Evolutionary conservation across 805 yeast genomes (phyloP), one percentile per base, ranked within the genome.

Genomic region (Wickerhamiella lipophila): DNA sequence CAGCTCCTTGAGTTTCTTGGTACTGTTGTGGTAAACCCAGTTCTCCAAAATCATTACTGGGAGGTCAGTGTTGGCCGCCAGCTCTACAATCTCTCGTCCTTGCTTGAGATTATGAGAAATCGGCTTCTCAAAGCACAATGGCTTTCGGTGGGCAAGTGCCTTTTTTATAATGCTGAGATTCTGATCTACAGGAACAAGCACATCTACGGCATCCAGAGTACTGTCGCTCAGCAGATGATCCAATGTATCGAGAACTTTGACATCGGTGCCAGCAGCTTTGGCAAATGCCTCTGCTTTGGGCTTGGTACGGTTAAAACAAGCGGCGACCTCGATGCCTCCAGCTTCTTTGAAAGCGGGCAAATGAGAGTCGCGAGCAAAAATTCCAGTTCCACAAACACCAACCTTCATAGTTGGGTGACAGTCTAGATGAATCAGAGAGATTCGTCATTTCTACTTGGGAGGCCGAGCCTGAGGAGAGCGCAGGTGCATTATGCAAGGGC

Each of bases 41-140:
- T 89, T 88, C 66, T 89, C 97, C 59, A 83, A 79, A 46, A 89
- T 72, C 49, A 78, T 73, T 46, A 88, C 76, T 16, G 92, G 88
- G 22, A 84, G 59, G 25, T 77, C 77, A 15, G 88, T 69, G 7
- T 70, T 58, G 44, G 72, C 72, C 40, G 87, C 69, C 42, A 89
- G 60, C 52, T 76, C 64, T 36, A 88, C 95, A 50, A 89, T 76
- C 64, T 83, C 80, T 52, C 70, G 72, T 19, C 96, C 96, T 62
- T 86, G 94, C 9, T 70, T 75, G 58, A 89, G 64, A 52, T 75
- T 79, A 35, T 95, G 94, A 29, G 96, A 92, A 61, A 89, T 79
- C 55, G 97, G 97, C 68, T 89, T 89, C 64, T 89, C 97, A 59
- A 89, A 65, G 34, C 77, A 71, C 42, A 88, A 71, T 51, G 95